These are phyloP conservation scores for Monilinia laxa DNA, from an alignment of 2,329 filamentous ascomycete species.

Conservation along the genomic window DNA sequence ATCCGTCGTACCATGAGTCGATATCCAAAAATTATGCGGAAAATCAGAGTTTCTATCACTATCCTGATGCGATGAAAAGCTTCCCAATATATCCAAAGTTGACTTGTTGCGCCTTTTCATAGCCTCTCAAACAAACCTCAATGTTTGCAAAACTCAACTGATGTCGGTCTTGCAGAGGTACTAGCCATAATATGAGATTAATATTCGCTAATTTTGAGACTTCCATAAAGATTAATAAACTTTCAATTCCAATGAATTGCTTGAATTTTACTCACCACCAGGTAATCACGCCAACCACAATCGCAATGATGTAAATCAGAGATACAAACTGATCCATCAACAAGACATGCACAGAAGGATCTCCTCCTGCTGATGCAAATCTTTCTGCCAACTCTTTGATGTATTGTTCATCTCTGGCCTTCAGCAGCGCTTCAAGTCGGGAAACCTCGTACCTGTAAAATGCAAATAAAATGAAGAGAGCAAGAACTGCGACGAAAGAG, in stretches of 20 bases:
- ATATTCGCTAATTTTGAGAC: constrained; percentile 3
- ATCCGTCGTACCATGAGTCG: not conserved
- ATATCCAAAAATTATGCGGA: not conserved
- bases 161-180: no score
- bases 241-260: not conserved
- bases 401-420: constrained; percentile 4
- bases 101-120: not conserved
- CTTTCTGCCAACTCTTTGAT: not conserved
- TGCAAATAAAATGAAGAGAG: not conserved
- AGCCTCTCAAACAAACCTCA: not conserved
- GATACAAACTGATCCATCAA: not conserved
- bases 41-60: not conserved
- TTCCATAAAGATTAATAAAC: not conserved
- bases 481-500: not conserved
- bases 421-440: not conserved
- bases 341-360: not conserved
- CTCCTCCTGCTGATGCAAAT: not conserved
- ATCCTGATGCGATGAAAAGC: not conserved
- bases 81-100: not conserved
- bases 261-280: not conserved
- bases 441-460: not conserved
- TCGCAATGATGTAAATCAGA: not conserved
- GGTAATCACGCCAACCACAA: not conserved
- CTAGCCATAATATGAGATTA: not conserved
- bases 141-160: no score